Conservation (phyloP, 2,329 filamentous ascomycete species). For the Annulohypoxylon truncatum region DNA sequence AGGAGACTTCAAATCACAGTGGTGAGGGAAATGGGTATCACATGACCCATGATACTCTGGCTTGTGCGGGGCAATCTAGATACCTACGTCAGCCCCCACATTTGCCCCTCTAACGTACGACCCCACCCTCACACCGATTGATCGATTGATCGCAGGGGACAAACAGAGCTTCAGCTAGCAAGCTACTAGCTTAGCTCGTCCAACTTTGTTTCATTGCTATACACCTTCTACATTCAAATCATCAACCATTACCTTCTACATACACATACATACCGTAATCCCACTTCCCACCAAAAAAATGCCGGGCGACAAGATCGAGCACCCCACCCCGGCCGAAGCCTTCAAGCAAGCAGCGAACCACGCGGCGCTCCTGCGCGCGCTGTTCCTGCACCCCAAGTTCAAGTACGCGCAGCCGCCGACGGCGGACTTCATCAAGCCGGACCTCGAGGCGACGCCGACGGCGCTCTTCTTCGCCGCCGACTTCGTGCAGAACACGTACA, state of each 20-base stretch:
- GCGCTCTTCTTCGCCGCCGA: slow-evolving; percentile 46
- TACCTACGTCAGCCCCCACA: neutral
- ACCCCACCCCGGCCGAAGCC: slow-evolving; percentile 42
- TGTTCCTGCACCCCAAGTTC: slow-evolving; percentile 45
- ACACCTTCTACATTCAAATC: no score
- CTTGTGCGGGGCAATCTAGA: neutral
- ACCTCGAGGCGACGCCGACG: slow-evolving; percentile 35
- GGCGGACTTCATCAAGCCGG: slow-evolving; percentile 39
- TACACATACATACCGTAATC: no score
- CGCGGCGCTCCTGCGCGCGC: slow-evolving; percentile 44
- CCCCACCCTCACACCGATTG: neutral
- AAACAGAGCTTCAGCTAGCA: neutral
- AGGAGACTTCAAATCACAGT: neutral
- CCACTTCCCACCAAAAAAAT: slow-evolving; percentile 21
- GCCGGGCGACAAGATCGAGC: slow-evolving; percentile 24
- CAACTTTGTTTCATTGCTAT: no score
- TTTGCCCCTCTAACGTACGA: neutral
- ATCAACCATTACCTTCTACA: no score
- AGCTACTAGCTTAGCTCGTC: no score
- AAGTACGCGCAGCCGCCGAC: slow-evolving; percentile 44
- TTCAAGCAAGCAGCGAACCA: slow-evolving; percentile 43
- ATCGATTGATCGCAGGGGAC: no score
- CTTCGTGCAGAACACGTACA: slow-evolving; percentile 49
- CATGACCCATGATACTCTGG: neutral
- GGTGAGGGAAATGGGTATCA: neutral